phyloP scores from a whole-genome alignment of 1,284 basidiomycete species.

The Ceratobasidium sp. region DNA sequence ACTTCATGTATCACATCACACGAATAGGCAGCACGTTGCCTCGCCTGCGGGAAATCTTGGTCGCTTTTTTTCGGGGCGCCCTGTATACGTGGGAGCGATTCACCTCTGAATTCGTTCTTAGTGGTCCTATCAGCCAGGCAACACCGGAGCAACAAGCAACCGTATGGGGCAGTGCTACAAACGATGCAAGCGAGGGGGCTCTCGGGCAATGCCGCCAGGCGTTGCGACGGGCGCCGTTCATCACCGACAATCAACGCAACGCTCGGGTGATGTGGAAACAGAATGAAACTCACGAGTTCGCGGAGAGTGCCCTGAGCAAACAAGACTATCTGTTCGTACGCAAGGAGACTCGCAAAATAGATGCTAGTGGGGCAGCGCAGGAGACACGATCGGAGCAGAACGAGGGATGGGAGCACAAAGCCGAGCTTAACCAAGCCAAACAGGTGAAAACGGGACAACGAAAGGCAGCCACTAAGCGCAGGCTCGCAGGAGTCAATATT shows the following conservation, averaged over 20 bases:
- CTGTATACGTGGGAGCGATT: constrained; percentile 34
- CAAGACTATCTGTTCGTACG: neutral
- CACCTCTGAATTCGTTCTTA: constrained; percentile 30
- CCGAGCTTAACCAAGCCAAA: constrained; percentile 1
- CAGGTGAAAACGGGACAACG: neutral
- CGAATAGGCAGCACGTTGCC: neutral
- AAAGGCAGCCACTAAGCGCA: neutral
- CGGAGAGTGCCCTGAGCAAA: neutral
- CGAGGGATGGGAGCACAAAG: neutral
- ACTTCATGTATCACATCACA: neutral
- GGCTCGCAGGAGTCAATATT: neutral
- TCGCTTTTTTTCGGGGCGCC: constrained; percentile 36
- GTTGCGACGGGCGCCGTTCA: constrained; percentile 3
- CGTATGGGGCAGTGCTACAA: constrained; percentile 34
- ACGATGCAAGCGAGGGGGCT: constrained; percentile 34
- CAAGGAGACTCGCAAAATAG: constrained; percentile 6
- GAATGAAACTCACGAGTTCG: constrained; percentile 20
- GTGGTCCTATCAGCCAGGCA: constrained; percentile 4
- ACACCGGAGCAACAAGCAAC: constrained; percentile 7
- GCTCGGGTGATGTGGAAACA: constrained; percentile 34
- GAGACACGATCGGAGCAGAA: neutral
- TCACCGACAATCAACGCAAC: constrained; percentile 26
- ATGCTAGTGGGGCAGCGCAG: constrained; percentile 16
- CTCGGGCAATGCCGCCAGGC: constrained; percentile 29
- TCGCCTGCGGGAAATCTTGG: neutral